Percentiles rank a stretch among this genome's conserved stretches.
These are phyloP conservation scores for Sonneratia alba DNA, from an alignment of 345 rosid genomes.

Conservation along the genomic window DNA sequence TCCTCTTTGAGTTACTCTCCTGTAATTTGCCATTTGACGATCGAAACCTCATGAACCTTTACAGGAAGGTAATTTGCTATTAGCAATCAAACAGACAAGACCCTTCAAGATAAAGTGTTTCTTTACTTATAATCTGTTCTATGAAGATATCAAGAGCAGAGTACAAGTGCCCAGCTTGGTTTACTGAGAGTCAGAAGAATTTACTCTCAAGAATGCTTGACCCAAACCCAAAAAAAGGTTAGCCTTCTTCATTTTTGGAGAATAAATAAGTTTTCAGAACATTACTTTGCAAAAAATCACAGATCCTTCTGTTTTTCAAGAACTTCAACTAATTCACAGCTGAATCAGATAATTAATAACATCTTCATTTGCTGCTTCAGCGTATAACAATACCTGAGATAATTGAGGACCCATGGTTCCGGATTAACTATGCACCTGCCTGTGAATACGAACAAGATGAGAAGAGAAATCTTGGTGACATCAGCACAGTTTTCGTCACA, in stretches of 20 bases:
- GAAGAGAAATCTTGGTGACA: conserved; percentile 38
- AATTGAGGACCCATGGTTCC: conserved; percentile 68
- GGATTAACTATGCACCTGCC: conserved; percentile 45
- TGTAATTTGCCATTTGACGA: conserved; percentile 76
- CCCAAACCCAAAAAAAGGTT: conserved; percentile 51
- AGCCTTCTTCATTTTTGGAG: not conserved
- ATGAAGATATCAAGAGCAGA: conserved; percentile 60
- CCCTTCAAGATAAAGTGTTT: not conserved
- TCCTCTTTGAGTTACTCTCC: conserved; percentile 74
- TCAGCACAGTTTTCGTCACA: conserved; percentile 39
- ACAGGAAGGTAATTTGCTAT: conserved; percentile 42
- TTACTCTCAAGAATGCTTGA: conserved; percentile 60
- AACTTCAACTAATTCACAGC: not conserved
- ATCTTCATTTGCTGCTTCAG: conserved; percentile 23
- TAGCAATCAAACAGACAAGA: not conserved
- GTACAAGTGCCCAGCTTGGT: conserved; percentile 51
- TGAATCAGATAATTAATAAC: not conserved
- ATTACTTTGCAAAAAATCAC: not conserved
- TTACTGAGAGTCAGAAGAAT: conserved; percentile 44
- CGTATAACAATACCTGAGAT: conserved; percentile 66
- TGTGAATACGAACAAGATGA: conserved; percentile 27
- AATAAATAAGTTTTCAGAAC: not conserved
- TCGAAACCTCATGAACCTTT: conserved; percentile 48
- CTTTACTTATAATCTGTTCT: conserved; percentile 1
- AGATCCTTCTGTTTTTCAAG: not conserved